Conservation (phyloP, 768 basidiomycete species). For the Pleurotus giganteus region DNA sequence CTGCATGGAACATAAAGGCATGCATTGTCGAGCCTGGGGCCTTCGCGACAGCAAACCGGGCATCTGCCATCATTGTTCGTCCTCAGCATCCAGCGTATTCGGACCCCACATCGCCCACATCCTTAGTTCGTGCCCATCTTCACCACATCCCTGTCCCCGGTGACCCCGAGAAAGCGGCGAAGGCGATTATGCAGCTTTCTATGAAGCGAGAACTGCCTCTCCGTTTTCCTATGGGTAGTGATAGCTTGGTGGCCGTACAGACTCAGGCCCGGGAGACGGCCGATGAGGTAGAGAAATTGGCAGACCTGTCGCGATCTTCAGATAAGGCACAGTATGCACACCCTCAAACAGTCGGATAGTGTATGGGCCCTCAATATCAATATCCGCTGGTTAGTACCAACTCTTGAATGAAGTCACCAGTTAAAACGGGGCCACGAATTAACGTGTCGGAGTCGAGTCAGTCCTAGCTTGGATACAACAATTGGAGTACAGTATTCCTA, state of each 20-base stretch:
- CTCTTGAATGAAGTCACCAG: too few species aligned
- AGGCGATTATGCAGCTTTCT: not conserved
- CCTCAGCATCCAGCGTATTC: constrained; percentile 1
- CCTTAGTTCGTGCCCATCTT: not conserved
- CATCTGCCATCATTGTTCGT: not conserved
- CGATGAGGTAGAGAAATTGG: not conserved
- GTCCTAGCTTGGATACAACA: too few species aligned
- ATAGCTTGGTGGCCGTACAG: not conserved
- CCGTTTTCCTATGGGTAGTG: not conserved
- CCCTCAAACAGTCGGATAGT: too few species aligned
- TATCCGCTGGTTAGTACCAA: too few species aligned
- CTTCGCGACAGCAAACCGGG: not conserved
- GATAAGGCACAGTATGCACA: too few species aligned
- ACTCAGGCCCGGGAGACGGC: not conserved
- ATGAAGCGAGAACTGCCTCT: not conserved
- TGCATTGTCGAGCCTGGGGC: constrained; percentile 7
- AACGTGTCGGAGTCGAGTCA: too few species aligned
- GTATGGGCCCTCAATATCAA: too few species aligned
- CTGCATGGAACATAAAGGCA: constrained; percentile 31
- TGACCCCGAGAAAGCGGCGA: not conserved
- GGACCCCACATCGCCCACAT: not conserved
- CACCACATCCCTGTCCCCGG: not conserved
- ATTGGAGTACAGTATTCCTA: too few species aligned
- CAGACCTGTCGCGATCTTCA: not conserved
- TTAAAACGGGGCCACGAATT: too few species aligned